Evolutionary conservation across 257 asterid genomes (phyloP).

Genomic region (Cynanchum wilfordii): DNA sequence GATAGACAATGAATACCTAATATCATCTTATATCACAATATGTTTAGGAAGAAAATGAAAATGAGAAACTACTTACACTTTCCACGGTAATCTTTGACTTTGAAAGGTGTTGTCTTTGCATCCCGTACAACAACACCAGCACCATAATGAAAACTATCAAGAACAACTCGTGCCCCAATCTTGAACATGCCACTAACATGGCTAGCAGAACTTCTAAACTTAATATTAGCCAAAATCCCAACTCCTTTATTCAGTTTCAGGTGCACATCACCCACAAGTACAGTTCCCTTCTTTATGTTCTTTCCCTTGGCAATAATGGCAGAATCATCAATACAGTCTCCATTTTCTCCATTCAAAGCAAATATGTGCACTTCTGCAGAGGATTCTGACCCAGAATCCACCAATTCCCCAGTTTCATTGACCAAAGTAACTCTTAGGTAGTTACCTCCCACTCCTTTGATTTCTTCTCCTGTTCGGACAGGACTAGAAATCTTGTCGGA

Average conservation of each 20-base stretch:
- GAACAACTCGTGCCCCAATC: conserved; percentile 33
- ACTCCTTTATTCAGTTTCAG: conserved; percentile 34
- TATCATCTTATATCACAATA: no score
- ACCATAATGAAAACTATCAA: not conserved
- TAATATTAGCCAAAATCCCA: conserved; percentile 23
- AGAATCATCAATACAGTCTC: conserved; percentile 13
- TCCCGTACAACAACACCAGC: conserved; percentile 22
- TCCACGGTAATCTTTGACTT: conserved; percentile 30
- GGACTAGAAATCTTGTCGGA: conserved; percentile 17
- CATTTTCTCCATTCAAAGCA: conserved; percentile 24
- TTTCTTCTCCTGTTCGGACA: conserved; percentile 37
- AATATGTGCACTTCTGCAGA: conserved; percentile 32
- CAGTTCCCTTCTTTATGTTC: conserved; percentile 8
- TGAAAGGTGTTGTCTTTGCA: conserved; percentile 37
- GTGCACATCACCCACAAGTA: conserved; percentile 30
- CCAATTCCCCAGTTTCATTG: conserved; percentile 28
- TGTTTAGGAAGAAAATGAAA: not conserved
- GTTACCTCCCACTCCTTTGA: conserved; percentile 32
- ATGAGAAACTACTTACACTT: conserved; percentile 28
- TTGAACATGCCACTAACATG: conserved; percentile 22
- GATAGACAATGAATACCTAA: no score
- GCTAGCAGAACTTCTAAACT: conserved; percentile 24
- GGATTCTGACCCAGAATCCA: conserved; percentile 35
- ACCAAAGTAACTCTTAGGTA: conserved; percentile 29
- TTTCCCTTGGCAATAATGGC: not conserved